Base-by-base conservation (phyloP, 2,329 filamentous ascomycete species). In the Conoideocrella luteorostrata region DNA sequence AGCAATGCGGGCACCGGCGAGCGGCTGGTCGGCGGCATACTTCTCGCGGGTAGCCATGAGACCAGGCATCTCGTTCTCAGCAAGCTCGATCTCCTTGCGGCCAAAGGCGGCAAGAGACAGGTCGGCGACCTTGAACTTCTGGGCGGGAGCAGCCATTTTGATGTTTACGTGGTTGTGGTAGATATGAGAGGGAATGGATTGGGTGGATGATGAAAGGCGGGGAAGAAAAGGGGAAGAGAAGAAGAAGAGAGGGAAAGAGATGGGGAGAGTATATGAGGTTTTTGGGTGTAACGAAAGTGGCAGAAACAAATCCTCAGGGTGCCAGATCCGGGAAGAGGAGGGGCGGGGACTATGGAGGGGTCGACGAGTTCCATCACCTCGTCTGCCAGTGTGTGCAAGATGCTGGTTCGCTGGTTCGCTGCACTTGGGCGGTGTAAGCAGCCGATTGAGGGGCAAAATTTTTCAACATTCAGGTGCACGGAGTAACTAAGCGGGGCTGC, bases 51-150 rank as follows among this genome's bases (percentile, higher is more conserved):
- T 97, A 63, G 87, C 81, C 86, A 98, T 95, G 59, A 98, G 83
- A 82, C 93, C 91, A 55, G 91, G 90, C 90, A 96, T 96, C 78
- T 89, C 85, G 66, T 88, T 83, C 72, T 97, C 91, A 62, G 93
- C 90, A 66, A 97, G 82, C 74, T 96, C 90, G 64, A 98, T 96
- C 83, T 98, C 93, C 73, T 91, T 90, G 75, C 93, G 90, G 72
- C 93, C 93, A 67, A 98, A 97, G 71, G 93, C 93, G 66, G 93
- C 91, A 67, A 97, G 84, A 68, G 86, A 88, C 69, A 97, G 86
- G 80, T 97, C 93, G 65, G 91, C 89, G 75, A 98, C 91, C 87
- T 96, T 95, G 85, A 88, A 94, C 74, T 87, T 91, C 71, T 84
- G 74, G 66, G 89, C 89, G 73, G 89, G 89, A 63, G 87, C 86